Conservation (phyloP, 1,139 yeast genomes). For the Komagataea norvegica region DNA sequence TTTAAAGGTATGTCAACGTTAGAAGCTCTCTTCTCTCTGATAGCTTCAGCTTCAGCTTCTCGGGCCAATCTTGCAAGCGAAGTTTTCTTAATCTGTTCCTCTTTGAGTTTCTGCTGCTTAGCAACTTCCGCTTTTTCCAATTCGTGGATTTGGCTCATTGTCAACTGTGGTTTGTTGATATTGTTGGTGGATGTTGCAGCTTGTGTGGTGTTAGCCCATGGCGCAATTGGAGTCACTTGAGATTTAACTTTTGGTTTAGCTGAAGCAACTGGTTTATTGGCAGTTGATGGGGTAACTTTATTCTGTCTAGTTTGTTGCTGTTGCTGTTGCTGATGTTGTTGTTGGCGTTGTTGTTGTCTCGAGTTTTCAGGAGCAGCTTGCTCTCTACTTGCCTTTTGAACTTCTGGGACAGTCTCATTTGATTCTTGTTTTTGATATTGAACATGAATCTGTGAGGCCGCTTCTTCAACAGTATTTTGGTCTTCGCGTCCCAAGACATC, state of each 20-base stretch:
- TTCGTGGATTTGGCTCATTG: slow-evolving; percentile 67
- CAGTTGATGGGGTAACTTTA: too few species aligned
- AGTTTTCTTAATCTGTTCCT: slow-evolving; percentile 24
- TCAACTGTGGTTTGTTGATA: slow-evolving; percentile 37
- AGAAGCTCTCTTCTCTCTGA: too few species aligned
- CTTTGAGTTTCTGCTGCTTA: slow-evolving; percentile 28
- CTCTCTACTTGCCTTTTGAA: slow-evolving; percentile 1
- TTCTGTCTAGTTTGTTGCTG: slow-evolving; percentile 8
- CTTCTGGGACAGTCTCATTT: background rate
- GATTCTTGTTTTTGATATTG: background rate
- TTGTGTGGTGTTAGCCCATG: slow-evolving; percentile 49
- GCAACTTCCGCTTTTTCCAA: slow-evolving; percentile 54
- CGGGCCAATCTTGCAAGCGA: slow-evolving; percentile 19
- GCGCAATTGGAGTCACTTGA: slow-evolving; percentile 40
- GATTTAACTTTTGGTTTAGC: slow-evolving; percentile 23
- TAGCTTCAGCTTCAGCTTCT: slow-evolving; percentile 19
- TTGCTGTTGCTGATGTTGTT: background rate
- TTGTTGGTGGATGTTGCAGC: slow-evolving; percentile 1
- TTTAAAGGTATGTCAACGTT: slow-evolving; percentile 21
- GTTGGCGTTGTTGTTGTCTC: background rate
- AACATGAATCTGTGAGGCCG: too few species aligned
- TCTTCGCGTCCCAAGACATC: slow-evolving; percentile 23
- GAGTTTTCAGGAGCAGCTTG: background rate
- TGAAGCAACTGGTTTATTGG: slow-evolving; percentile 11
- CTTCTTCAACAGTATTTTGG: slow-evolving; percentile 9